These are phyloP conservation scores for Podosphaera xanthii DNA, from an alignment of 2,329 filamentous ascomycete species.

Conservation along the genomic window DNA sequence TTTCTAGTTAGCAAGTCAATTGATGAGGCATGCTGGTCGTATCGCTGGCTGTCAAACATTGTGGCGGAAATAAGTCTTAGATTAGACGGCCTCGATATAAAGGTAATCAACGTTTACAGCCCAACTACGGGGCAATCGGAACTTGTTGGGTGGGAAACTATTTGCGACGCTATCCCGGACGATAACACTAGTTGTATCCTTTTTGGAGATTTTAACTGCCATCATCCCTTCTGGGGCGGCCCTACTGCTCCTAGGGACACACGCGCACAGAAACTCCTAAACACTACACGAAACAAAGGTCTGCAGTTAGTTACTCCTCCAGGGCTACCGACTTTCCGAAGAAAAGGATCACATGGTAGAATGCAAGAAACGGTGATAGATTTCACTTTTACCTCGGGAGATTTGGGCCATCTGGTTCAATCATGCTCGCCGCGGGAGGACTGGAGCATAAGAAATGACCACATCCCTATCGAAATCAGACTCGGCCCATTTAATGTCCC, in stretches of 20 bases:
- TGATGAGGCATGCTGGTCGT: neutral
- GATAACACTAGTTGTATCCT: neutral
- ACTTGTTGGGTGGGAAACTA: neutral
- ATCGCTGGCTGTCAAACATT: neutral
- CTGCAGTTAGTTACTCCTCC: neutral
- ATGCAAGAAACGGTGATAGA: neutral
- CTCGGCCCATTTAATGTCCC: neutral
- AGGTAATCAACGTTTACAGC: neutral
- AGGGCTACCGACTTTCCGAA: neutral
- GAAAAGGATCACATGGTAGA: neutral
- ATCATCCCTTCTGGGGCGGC: neutral
- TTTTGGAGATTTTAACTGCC: neutral
- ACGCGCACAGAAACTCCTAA: neutral
- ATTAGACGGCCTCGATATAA: neutral
- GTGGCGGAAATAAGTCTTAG: neutral
- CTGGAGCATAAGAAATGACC: neutral
- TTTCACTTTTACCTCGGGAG: neutral
- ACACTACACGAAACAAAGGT: neutral
- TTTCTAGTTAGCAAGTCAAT: neutral
- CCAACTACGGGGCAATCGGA: neutral
- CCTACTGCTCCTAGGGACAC: neutral
- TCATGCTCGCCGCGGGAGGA: neutral
- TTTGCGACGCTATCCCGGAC: neutral
- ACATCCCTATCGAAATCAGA: conserved; percentile 1
- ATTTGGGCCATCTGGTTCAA: neutral